phyloP scores from a whole-genome alignment of 2,329 filamentous ascomycete species.

The Diplocarpon mali region DNA sequence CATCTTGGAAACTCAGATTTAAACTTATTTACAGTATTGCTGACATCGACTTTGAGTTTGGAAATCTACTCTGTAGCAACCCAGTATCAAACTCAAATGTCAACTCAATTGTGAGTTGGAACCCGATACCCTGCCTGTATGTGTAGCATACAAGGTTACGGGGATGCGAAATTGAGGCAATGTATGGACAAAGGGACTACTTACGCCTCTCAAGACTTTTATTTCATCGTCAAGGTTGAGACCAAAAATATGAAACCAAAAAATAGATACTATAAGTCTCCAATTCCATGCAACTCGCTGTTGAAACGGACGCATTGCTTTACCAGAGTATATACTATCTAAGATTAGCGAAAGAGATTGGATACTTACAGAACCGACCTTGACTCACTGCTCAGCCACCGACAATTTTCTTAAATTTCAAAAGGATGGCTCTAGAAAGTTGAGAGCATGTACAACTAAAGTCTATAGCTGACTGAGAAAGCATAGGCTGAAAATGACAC shows the following conservation, averaged over 20 bases:
- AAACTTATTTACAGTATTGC: no score
- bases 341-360: constrained; percentile 48
- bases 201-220: constrained; percentile 62
- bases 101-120: no score
- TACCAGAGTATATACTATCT: constrained; percentile 41
- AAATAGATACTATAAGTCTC: constrained; percentile 43
- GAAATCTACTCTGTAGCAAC: no score
- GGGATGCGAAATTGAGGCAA: constrained; percentile 33
- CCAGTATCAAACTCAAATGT: no score
- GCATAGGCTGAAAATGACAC: constrained; percentile 54
- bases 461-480: constrained; percentile 58
- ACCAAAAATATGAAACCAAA: constrained; percentile 50
- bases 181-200: constrained; percentile 46
- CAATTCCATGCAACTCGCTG: neutral
- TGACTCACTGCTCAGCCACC: constrained; percentile 45
- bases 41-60: no score
- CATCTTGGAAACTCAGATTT: no score
- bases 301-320: constrained; percentile 33
- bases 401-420: constrained; percentile 50
- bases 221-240: constrained; percentile 56
- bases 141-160: constrained; percentile 53
- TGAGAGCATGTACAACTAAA: no score
- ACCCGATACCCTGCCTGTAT: constrained; percentile 32
- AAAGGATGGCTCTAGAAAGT: no score
- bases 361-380: constrained; percentile 50